These are phyloP conservation scores for Sphagnum tenellum DNA, from an alignment of 225 moss, liverwort and hornwort species.

Conservation along the genomic window DNA sequence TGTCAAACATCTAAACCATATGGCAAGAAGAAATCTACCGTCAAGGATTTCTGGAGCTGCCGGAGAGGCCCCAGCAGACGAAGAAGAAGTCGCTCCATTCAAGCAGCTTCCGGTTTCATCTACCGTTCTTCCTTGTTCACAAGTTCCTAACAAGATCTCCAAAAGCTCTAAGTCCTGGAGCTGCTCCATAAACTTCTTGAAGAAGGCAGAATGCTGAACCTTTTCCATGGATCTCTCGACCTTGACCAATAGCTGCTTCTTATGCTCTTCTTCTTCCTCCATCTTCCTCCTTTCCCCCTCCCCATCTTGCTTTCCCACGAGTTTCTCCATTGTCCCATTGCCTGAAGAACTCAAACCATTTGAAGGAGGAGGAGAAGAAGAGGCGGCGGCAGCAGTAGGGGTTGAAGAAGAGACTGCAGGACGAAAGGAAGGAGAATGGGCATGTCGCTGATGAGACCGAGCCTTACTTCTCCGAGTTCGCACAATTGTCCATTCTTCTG, in stretches of 20 bases:
- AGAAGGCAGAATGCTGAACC: constrained; percentile 63
- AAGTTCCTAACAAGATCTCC: constrained; percentile 27
- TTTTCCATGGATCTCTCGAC: constrained; percentile 43
- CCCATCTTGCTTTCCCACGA: too few relatives aligned
- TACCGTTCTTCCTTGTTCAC: constrained; percentile 1
- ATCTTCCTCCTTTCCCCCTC: too few relatives aligned
- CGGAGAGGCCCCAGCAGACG: too few relatives aligned
- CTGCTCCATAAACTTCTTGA: constrained; percentile 52
- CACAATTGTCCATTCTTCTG: constrained; percentile 29
- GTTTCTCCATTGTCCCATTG: too few relatives aligned
- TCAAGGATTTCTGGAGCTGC: too few relatives aligned
- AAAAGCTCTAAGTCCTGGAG: constrained; percentile 50
- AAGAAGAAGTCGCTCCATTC: too few relatives aligned
- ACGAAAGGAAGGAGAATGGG: neutral
- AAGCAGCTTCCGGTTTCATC: too few relatives aligned
- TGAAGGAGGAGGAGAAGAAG: too few relatives aligned
- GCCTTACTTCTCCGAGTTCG: constrained; percentile 28
- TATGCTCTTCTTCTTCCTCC: constrained; percentile 21
- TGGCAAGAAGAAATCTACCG: too few relatives aligned
- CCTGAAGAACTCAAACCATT: too few relatives aligned
- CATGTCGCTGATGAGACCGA: neutral
- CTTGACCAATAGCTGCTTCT: constrained; percentile 30
- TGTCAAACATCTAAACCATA: too few relatives aligned
- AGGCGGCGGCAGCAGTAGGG: too few relatives aligned
- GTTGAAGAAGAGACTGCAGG: neutral